These are phyloP conservation scores for Podospora pseudocomata DNA, from an alignment of 495 filamentous ascomycete species.

Conservation along the genomic window DNA sequence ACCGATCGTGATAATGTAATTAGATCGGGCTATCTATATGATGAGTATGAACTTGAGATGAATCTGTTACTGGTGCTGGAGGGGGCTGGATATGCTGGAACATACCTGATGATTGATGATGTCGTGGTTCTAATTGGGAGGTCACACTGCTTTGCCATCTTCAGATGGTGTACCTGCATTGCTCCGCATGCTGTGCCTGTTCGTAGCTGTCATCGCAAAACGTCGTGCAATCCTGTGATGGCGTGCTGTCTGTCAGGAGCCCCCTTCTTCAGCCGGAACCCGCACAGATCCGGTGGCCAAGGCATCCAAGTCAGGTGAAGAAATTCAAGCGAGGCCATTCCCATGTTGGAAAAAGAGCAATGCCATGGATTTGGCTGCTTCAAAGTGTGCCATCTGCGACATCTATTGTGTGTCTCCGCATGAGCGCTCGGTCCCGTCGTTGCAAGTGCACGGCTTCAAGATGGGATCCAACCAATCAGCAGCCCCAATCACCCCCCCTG, in stretches of 20 bases:
- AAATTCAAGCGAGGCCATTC: not conserved
- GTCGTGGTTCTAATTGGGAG: not conserved
- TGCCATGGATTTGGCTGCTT: conserved; percentile 23
- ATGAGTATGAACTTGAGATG: conserved; percentile 4
- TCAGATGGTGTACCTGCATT: not conserved
- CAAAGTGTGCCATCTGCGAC: conserved; percentile 16
- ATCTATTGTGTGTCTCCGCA: conserved; percentile 2
- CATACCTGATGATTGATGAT: not conserved
- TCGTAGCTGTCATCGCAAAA: not conserved
- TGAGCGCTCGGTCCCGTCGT: conserved; percentile 12
- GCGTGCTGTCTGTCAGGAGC: not conserved
- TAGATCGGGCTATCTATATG: not conserved
- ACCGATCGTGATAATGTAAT: conserved; percentile 3
- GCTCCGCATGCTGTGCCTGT: not conserved
- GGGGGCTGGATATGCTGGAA: not conserved
- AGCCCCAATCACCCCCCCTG: not conserved
- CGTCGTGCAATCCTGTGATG: not conserved
- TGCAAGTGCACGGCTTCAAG: conserved; percentile 19
- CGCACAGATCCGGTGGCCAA: conserved; percentile 15
- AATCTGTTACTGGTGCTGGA: not conserved
- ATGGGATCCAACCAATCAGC: not conserved
- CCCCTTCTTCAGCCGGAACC: conserved; percentile 13
- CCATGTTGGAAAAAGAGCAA: conserved; percentile 6
- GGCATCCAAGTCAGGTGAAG: not conserved
- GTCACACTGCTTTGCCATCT: not conserved